A percentile compares a stretch with the other conserved stretches of the same genome.
Conservation (phyloP, 2,329 filamentous ascomycete species). For the Domatiomyces catenatus region DNA sequence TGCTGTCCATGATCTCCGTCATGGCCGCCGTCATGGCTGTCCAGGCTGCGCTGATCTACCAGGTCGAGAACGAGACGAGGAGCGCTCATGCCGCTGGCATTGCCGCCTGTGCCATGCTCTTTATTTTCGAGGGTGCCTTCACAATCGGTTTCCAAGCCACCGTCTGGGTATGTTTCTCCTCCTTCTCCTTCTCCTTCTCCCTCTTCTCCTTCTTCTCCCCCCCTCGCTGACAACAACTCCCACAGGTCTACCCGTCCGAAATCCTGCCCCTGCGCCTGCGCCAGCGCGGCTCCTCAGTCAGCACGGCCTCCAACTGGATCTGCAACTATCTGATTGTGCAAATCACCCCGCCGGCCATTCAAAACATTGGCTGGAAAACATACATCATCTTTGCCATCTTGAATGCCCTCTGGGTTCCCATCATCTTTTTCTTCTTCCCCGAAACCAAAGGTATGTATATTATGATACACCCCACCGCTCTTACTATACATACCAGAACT, state of each 20-base stretch:
- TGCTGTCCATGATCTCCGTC: constrained; percentile 54
- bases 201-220: too few relatives aligned
- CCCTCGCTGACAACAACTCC: neutral
- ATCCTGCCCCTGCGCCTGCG: constrained; percentile 47
- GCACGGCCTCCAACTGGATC: constrained; percentile 48
- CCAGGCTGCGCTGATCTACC: neutral
- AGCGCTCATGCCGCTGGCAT: neutral
- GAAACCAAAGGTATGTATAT: constrained; percentile 34
- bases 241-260: constrained; percentile 45
- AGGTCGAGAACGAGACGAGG: neutral
- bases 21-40: constrained; percentile 41
- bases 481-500: neutral
- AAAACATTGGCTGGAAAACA: constrained; percentile 43
- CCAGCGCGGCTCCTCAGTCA: constrained; percentile 47
- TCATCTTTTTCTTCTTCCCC: constrained; percentile 51
- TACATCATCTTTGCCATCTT: constrained; percentile 66
- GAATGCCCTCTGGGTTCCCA: constrained; percentile 51
- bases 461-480: too few relatives aligned
- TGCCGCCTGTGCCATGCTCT: neutral
- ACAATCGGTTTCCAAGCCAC: neutral
- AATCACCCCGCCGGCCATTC: constrained; percentile 43
- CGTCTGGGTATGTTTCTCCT: neutral
- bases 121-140: constrained; percentile 1
- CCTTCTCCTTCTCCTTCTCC: neutral
- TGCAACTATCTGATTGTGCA: constrained; percentile 41